Percentiles rank a stretch among this genome's conserved stretches.
Evolutionary conservation across 2,329 filamentous ascomycete genomes (phyloP).

Genomic region (Penicillium italicum): DNA sequence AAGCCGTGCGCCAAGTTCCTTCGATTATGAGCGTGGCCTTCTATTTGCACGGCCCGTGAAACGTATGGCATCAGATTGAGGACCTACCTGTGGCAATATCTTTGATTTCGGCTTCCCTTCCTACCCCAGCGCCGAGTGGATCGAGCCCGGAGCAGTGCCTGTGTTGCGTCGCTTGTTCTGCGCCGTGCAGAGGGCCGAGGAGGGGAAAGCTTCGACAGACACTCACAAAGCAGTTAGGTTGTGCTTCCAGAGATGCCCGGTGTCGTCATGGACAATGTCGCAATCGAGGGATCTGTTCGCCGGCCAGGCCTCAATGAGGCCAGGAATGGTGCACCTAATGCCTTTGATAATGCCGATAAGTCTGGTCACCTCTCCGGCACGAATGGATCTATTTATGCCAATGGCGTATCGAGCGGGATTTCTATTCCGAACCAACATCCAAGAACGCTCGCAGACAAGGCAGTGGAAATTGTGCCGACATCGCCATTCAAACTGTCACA

Average conservation of each 20-base stretch:
- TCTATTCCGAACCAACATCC: slow-evolving; percentile 12
- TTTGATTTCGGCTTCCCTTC: slow-evolving; percentile 26
- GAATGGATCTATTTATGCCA: slow-evolving; percentile 27
- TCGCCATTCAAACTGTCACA: slow-evolving; percentile 57
- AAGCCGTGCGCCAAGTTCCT: slow-evolving; percentile 10
- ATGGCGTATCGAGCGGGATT: slow-evolving; percentile 25
- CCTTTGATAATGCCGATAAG: slow-evolving; percentile 16
- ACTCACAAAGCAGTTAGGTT: slow-evolving; percentile 10
- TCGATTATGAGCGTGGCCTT: slow-evolving; percentile 25
- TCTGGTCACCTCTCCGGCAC: slow-evolving; percentile 13
- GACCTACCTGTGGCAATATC: slow-evolving; percentile 12
- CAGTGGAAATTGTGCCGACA: slow-evolving; percentile 1
- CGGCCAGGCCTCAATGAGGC: slow-evolving; percentile 22
- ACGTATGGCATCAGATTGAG: slow-evolving; percentile 31
- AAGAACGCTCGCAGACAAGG: slow-evolving; percentile 3
- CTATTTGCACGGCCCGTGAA: slow-evolving; percentile 19
- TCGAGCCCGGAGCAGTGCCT: slow-evolving; percentile 15
- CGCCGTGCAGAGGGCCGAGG: slow-evolving; percentile 29
- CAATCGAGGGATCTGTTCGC: slow-evolving; percentile 26
- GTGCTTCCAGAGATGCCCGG: slow-evolving; percentile 39
- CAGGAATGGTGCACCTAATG: slow-evolving; percentile 24
- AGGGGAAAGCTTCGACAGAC: slow-evolving; percentile 24
- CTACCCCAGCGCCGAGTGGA: slow-evolving; percentile 21
- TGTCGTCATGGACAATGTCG: slow-evolving; percentile 42
- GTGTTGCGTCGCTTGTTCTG: slow-evolving; percentile 21